phyloP scores from a whole-genome alignment of 257 asterid species.

The Solanum gandarillasii region DNA sequence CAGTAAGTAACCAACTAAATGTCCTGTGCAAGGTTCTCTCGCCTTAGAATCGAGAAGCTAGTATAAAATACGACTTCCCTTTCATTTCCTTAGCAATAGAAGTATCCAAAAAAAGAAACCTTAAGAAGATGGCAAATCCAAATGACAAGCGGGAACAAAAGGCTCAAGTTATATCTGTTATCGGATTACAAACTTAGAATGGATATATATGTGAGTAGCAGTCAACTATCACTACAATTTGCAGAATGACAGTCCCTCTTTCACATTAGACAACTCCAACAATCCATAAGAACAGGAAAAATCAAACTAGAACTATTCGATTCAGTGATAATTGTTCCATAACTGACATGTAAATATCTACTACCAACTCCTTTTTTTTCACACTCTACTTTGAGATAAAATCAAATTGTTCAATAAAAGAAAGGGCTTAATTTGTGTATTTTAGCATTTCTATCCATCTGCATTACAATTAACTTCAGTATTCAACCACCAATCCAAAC shows the following conservation, averaged over 20 bases:
- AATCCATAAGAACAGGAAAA: background rate
- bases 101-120: background rate
- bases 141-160: background rate
- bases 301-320: background rate
- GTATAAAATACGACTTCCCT: background rate
- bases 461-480: background rate
- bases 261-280: background rate
- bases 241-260: background rate
- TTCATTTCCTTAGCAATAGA: background rate
- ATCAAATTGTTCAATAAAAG: background rate
- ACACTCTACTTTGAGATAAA: background rate
- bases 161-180: background rate
- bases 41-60: background rate
- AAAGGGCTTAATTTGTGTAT: background rate
- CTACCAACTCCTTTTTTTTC: background rate
- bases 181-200: background rate
- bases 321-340: background rate
- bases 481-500: background rate
- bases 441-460: background rate
- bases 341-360: background rate
- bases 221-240: background rate
- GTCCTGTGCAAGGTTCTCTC: background rate
- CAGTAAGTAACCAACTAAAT: background rate
- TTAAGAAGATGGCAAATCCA: background rate
- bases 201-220: background rate